Evolutionary conservation across 163 green algal genomes (phyloP), one percentile per base, ranked within the genome.

Genomic region (Trebouxiophyceae sp.): DNA sequence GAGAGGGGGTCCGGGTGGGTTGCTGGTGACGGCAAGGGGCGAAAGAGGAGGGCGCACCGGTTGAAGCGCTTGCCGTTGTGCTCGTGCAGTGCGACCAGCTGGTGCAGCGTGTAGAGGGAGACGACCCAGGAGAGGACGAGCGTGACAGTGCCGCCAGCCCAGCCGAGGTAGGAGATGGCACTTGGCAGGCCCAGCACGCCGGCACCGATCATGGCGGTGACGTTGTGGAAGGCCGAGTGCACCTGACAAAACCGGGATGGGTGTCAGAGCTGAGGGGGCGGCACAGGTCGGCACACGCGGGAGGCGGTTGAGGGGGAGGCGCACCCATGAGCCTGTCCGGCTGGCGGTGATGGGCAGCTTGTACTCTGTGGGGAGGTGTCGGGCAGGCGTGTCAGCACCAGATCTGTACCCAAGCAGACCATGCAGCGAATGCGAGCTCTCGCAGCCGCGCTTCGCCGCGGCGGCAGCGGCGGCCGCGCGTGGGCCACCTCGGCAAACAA

Each of bases 141-240:
- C 5, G 72, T 54, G 5, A 78, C 58, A 5, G 75, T 61, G 2
- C 79, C 79, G 16, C 47, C 73, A 5, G 66, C 16, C 76, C 76
- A 86, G 0, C 73, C 73, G 57, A 86, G 62, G 59, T 62, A 77
- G 2, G 69, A 65, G 28, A 86, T 58, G n/a, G 79, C 69, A 22
- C 58, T 56, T 19, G 79, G 79, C 39, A 86, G 68, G 3, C 73
- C 71, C 20, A 86, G 68, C 5, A 83, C 71, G 27, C 77, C 77
- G 20, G 73, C 73, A 26, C 78, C 73, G 20, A 50, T 12, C 5
- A 57, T 57, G 19, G 47, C 47, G 8, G 19, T 57, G 47, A 8
- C 39, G 39, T 50, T 16, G 39, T 50, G 39, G 8, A 50, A 50
- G 16, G 39, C 39, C 39, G 8, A 16, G 39, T 50, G 16, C 16